Conservation (phyloP, 2,329 filamentous ascomycete species). For the Cladorrhinum sp. region DNA sequence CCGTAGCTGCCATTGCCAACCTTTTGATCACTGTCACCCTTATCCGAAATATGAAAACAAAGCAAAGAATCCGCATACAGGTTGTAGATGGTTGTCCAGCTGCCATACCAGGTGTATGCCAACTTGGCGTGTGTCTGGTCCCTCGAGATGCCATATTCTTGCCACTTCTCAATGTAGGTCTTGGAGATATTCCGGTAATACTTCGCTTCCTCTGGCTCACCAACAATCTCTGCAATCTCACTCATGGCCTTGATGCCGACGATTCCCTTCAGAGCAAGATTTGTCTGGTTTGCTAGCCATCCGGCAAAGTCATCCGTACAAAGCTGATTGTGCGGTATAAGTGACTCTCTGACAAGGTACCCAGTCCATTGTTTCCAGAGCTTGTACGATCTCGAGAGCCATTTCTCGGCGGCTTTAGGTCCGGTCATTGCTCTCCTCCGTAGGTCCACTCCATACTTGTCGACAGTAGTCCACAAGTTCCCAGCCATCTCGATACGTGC, state of each 20-base stretch:
- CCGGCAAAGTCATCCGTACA: conserved; percentile 75
- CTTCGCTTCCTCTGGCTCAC: conserved; percentile 43
- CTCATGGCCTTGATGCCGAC: conserved; percentile 77
- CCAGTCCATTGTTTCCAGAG: conserved; percentile 69
- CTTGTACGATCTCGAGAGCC: conserved; percentile 51
- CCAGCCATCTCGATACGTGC: conserved; percentile 7
- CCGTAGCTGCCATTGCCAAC: background rate
- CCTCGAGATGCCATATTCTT: conserved; percentile 65
- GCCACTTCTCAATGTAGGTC: conserved; percentile 68
- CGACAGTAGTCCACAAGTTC: conserved; percentile 21
- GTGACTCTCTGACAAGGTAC: conserved; percentile 66
- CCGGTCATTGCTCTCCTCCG: conserved; percentile 11
- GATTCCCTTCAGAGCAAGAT: conserved; percentile 74
- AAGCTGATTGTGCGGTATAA: conserved; percentile 66
- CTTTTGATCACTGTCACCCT: background rate
- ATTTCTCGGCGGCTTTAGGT: conserved; percentile 28
- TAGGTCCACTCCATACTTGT: conserved; percentile 29
- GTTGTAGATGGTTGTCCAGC: conserved; percentile 79
- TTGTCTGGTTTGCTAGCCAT: conserved; percentile 67
- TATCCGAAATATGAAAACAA: conserved; percentile 64
- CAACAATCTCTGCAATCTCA: conserved; percentile 59
- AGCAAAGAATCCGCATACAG: conserved; percentile 72
- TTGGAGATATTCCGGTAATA: conserved; percentile 57
- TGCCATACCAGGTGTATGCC: conserved; percentile 77
- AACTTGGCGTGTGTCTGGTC: conserved; percentile 73